Base-by-base conservation (phyloP, 108 stramenopile genomes). In the Cyclotella choctawhatcheeana region DNA sequence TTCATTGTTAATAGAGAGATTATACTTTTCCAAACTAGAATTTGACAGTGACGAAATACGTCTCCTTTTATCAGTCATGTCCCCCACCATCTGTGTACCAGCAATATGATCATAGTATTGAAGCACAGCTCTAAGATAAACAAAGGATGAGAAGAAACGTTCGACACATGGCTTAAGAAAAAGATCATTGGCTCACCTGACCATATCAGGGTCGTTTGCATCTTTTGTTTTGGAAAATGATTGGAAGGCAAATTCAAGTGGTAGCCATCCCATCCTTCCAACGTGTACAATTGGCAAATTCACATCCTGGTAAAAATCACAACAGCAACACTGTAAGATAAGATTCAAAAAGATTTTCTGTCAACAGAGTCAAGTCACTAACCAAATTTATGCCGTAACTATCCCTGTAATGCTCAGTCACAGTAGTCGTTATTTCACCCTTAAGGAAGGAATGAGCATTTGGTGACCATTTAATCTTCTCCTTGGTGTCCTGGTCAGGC, bases 241-340 rank as follows among this genome's bases (percentile, higher is more conserved):
- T 53, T 79, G 78, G 53, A 44, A 79, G 5, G 29, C 45, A 68
- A 79, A 68, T 34, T 79, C 73, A 22, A 79, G 32, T 24, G 78
- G 78, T 18, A 62, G 67, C 78, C 78, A 79, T 35, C 67, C 63
- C 37, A 47, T 62, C 20, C 48, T 60, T 35, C 59, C 60, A 18
- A 74, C 20, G 54, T 74, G 21, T 16, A 79, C 67, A n/a, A 79
- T 74, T 6, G 78, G 78, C 73, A 79, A 56, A 17, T 61, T 62
- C 7, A 54, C 60, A 65, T 65, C 52, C 53, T 77, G 58, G 37
- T 35, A 2, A n/a, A n/a, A n/a, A n/a, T 22, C 13, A 37, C 16
- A 2, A 37, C 4, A 6, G 25, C 8, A 30, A 51, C 6, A 21
- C 5, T 48, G 47, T 48, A 27, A 55, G 54, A 55, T 27, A 26